Evolutionary conservation across 306 rosid species (phyloP).

Genomic region (Quercus parvula): DNA sequence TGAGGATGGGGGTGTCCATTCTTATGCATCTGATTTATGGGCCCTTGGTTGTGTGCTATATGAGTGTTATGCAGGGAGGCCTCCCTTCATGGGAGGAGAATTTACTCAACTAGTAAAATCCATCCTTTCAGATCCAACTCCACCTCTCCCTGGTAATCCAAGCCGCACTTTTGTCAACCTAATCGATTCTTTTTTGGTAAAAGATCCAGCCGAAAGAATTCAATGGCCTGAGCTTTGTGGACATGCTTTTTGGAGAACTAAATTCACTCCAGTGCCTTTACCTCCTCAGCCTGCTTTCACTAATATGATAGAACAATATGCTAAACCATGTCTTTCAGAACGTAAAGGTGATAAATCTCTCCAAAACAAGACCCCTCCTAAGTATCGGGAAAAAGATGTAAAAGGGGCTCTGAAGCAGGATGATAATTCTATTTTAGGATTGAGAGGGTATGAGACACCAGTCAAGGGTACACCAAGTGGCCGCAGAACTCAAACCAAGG

Average conservation of each 20-base stretch:
- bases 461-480: constrained; percentile 66
- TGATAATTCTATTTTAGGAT: constrained; percentile 58
- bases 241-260: constrained; percentile 87
- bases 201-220: constrained; percentile 96
- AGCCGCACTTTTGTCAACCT: constrained; percentile 87
- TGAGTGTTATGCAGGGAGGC: constrained; percentile 89
- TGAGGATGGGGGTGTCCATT: constrained; percentile 92
- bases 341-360: constrained; percentile 74
- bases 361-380: constrained; percentile 79
- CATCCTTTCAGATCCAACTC: constrained; percentile 82
- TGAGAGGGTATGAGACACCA: constrained; percentile 66
- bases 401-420: constrained; percentile 66
- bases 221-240: constrained; percentile 90
- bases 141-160: constrained; percentile 88
- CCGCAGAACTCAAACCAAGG: constrained; percentile 67
- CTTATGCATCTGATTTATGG: constrained; percentile 95
- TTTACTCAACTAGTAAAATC: constrained; percentile 92
- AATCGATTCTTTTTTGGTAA: constrained; percentile 76
- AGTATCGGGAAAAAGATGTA: constrained; percentile 67
- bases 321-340: constrained; percentile 69
- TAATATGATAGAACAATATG: constrained; percentile 64
- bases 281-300: constrained; percentile 94
- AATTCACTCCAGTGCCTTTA: constrained; percentile 47
- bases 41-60: constrained; percentile 95
- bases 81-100: constrained; percentile 92